Conservation (phyloP, 495 filamentous ascomycete genomes). For the Staphylotrichum longicolle region DNA sequence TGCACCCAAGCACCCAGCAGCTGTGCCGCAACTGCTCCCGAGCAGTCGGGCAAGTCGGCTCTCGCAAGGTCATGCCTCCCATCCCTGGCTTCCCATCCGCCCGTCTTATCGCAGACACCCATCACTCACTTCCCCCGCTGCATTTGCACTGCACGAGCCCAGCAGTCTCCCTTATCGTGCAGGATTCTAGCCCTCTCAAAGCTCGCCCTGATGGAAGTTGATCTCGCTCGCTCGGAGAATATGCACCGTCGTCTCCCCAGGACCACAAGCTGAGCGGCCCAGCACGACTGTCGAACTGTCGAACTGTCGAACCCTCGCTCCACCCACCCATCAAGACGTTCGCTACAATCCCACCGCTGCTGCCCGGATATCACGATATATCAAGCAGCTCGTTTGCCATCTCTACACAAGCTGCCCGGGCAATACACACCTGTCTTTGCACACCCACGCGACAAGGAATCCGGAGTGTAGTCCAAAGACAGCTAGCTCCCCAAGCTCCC, state of each 20-base stretch:
- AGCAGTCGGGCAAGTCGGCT: no score
- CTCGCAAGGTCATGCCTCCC: neutral
- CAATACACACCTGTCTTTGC: no score
- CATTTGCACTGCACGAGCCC: neutral
- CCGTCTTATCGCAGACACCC: slow-evolving; percentile 1
- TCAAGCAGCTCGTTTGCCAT: neutral
- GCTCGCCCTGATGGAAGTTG: slow-evolving; percentile 21
- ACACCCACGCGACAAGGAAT: no score
- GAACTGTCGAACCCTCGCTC: neutral
- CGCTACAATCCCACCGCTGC: neutral
- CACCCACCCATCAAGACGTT: neutral
- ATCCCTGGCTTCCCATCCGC: neutral
- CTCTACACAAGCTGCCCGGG: neutral
- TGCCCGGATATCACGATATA: neutral
- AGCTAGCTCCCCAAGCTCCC: no score
- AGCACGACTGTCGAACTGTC: neutral
- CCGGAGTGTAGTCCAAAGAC: no score
- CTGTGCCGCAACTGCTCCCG: neutral
- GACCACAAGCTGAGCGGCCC: slow-evolving; percentile 11
- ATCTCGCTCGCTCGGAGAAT: slow-evolving; percentile 2
- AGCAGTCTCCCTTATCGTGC: neutral
- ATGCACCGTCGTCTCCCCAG: slow-evolving; percentile 10
- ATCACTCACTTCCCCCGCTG: neutral
- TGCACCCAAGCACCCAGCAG: neutral
- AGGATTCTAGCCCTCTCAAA: neutral